Percentiles rank a stretch among this genome's conserved stretches.
These are phyloP conservation scores for Saprolegnia diclina DNA, from an alignment of 352 stramenopile genomes.

Conservation along the genomic window DNA sequence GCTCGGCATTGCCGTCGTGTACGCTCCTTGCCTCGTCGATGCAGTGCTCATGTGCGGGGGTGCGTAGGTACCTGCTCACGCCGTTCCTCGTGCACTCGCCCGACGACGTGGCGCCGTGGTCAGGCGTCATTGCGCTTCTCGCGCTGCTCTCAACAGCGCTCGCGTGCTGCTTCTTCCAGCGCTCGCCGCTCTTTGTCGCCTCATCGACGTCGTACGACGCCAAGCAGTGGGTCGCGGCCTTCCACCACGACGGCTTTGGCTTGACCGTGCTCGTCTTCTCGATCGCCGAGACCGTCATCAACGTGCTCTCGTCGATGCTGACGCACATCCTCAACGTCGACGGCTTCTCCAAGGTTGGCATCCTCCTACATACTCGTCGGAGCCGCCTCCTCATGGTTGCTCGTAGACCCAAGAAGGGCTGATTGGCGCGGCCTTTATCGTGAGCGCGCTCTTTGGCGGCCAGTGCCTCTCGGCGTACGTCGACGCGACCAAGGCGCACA, in stretches of 20 bases:
- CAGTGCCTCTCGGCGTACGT: conserved; percentile 67
- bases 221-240: conserved; percentile 58
- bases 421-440: conserved; percentile 63
- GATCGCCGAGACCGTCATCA: conserved; percentile 58
- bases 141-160: neutral
- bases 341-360: conserved; percentile 44
- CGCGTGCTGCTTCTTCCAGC: conserved; percentile 11
- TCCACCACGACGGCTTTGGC: conserved; percentile 55
- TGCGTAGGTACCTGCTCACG: conserved; percentile 13
- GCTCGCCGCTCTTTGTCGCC: conserved; percentile 12
- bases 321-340: conserved; percentile 61
- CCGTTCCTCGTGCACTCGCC: conserved; percentile 11
- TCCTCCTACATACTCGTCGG: no score
- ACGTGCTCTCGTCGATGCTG: conserved; percentile 62
- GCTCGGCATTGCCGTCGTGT: conserved; percentile 58
- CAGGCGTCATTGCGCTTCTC: conserved; percentile 1
- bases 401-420: conserved; percentile 44
- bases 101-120: conserved; percentile 10
- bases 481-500: conserved; percentile 53
- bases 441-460: conserved; percentile 57
- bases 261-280: conserved; percentile 59
- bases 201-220: conserved; percentile 44
- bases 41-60: neutral
- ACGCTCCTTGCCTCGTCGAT: conserved; percentile 29
- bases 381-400: neutral